These are phyloP conservation scores for Basipetospora sp. DNA, from an alignment of 2,329 filamentous ascomycete species.

Conservation along the genomic window DNA sequence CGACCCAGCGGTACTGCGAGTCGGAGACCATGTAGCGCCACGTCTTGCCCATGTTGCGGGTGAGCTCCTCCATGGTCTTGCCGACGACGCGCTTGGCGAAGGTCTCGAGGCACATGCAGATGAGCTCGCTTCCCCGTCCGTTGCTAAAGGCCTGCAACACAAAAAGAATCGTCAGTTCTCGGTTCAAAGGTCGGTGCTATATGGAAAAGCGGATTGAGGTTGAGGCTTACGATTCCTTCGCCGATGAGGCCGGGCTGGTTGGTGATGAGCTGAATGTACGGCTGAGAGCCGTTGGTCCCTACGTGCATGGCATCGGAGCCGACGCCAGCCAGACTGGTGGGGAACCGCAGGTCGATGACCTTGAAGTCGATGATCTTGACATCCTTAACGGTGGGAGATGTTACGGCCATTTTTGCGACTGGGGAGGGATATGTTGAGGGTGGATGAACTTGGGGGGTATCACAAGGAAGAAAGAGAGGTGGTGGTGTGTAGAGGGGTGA, in stretches of 20 bases:
- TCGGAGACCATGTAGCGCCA: constrained; percentile 57
- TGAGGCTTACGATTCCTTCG: constrained; percentile 8
- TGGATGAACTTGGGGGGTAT: too few relatives aligned
- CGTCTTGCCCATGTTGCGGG: constrained; percentile 48
- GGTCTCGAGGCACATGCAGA: constrained; percentile 6
- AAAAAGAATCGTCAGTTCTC: not conserved
- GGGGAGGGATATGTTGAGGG: too few relatives aligned
- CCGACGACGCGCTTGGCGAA: constrained; percentile 7
- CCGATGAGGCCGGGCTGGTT: constrained; percentile 8
- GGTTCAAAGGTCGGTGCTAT: not conserved
- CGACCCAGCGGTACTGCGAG: constrained; percentile 56
- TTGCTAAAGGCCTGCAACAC: constrained; percentile 6
- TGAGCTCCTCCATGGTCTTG: constrained; percentile 8
- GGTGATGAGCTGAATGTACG: constrained; percentile 9
- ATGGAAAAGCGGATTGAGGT: not conserved
- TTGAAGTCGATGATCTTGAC: constrained; percentile 9
- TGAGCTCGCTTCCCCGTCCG: constrained; percentile 7
- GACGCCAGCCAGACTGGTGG: constrained; percentile 10
- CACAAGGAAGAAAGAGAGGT: too few relatives aligned
- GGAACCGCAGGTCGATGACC: constrained; percentile 11
- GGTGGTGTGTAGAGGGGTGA: too few relatives aligned
- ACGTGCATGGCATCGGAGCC: constrained; percentile 12
- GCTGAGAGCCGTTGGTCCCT: constrained; percentile 10
- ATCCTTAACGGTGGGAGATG: constrained; percentile 4
- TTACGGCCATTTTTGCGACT: not conserved